These are phyloP conservation scores for Penicillium sp. DNA, from an alignment of 2,329 filamentous ascomycete species.

Conservation along the genomic window DNA sequence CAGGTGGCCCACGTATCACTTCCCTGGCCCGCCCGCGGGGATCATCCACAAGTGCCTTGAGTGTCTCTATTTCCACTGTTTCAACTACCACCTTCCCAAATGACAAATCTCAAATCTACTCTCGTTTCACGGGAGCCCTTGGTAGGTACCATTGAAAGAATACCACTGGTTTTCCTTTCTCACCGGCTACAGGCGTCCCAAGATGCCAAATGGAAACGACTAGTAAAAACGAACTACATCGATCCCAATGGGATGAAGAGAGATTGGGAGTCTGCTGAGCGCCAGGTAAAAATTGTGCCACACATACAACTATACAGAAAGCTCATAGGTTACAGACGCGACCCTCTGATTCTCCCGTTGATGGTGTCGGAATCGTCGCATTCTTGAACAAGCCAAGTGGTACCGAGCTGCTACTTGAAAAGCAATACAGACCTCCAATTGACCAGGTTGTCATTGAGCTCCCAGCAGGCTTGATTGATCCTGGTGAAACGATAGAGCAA, in stretches of 20 bases:
- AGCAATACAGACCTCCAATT: conserved; percentile 62
- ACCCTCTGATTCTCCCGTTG: conserved; percentile 28
- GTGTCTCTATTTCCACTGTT: background rate
- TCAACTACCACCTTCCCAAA: background rate
- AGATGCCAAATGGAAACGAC: conserved; percentile 45
- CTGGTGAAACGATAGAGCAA: conserved; percentile 55
- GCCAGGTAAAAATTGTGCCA: conserved; percentile 33
- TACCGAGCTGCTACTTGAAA: conserved; percentile 52
- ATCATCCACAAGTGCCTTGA: background rate
- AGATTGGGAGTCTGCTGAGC: conserved; percentile 47
- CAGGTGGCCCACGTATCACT: background rate
- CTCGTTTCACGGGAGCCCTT: conserved; percentile 33
- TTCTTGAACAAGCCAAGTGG: conserved; percentile 56
- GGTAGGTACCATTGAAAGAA: conserved; percentile 24
- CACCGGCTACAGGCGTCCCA: conserved; percentile 29
- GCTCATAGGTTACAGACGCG: conserved; percentile 10
- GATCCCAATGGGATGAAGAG: conserved; percentile 44
- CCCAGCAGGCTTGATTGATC: conserved; percentile 61
- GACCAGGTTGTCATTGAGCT: conserved; percentile 61
- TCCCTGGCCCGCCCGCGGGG: too few species aligned
- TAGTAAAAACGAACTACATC: conserved; percentile 43
- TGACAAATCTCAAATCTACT: conserved; percentile 23
- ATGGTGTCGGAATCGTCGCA: conserved; percentile 61
- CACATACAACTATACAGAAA: conserved; percentile 5
- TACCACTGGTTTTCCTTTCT: background rate